Evolutionary conservation across 225 moss, liverwort and hornwort genomes (phyloP).

Genomic region (Rhytidiadelphus loreus): DNA sequence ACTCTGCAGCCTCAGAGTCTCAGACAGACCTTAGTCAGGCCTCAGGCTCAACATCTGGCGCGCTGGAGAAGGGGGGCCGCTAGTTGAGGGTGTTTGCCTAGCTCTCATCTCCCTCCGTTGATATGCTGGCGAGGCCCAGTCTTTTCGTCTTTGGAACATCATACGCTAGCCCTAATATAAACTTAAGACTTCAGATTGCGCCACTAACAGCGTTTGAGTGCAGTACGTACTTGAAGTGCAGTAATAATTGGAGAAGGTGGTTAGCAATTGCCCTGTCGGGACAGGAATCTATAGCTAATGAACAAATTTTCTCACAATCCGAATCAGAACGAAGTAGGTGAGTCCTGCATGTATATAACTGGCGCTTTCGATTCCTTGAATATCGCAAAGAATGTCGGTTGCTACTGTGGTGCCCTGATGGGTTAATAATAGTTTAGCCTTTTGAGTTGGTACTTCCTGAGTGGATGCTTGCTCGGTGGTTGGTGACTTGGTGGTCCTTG

Average conservation of each 20-base stretch:
- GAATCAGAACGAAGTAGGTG: neutral
- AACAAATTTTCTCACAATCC: neutral
- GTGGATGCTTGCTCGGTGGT: neutral
- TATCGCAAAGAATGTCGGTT: neutral
- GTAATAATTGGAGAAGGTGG: slow-evolving; percentile 2
- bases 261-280: neutral
- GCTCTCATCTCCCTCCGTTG: neutral
- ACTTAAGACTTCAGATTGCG: neutral
- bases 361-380: neutral
- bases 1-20: slow-evolving; percentile 2
- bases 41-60: neutral
- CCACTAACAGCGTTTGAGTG: neutral
- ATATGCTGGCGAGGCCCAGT: neutral
- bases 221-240: neutral
- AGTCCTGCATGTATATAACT: neutral
- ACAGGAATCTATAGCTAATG: slow-evolving; percentile 4
- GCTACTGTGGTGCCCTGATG: neutral
- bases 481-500: neutral
- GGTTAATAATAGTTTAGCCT: neutral
- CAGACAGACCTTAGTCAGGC: neutral
- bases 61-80: neutral
- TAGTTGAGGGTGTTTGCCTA: neutral
- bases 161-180: neutral
- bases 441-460: neutral
- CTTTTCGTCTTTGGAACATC: neutral